A percentile compares a stretch with the other conserved stretches of the same genome.
Conservation (phyloP, 805 yeast species). For the Osmozyma mogii region DNA sequence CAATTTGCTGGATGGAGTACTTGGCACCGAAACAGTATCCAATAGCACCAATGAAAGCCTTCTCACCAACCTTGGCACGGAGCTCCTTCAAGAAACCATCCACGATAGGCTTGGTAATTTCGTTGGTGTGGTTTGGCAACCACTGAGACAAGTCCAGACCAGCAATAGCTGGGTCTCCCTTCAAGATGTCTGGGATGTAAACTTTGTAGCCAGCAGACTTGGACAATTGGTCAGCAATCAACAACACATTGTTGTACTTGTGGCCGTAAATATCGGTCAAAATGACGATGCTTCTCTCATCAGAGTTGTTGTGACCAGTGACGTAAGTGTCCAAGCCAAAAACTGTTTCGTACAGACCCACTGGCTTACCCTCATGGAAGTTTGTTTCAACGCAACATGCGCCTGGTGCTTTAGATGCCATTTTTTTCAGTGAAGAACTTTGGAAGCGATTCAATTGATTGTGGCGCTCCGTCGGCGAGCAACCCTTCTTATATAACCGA, state of each 20-base stretch:
- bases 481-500: too few species aligned
- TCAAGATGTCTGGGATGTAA: slow-evolving; percentile 67
- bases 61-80: slow-evolving; percentile 34
- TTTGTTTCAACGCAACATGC: slow-evolving; percentile 36
- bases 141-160: slow-evolving; percentile 30
- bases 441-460: too few species aligned
- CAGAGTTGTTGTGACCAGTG: slow-evolving; percentile 19
- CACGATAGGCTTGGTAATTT: slow-evolving; percentile 41
- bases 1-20: slow-evolving; percentile 46
- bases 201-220: slow-evolving; percentile 50
- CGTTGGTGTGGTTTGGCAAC: slow-evolving; percentile 46
- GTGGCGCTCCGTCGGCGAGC: too few species aligned
- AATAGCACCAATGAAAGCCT: slow-evolving; percentile 43
- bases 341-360: slow-evolving; percentile 34
- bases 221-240: slow-evolving; percentile 64
- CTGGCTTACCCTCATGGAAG: slow-evolving; percentile 44
- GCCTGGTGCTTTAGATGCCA: slow-evolving; percentile 1
- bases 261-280: slow-evolving; percentile 67
- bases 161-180: slow-evolving; percentile 33
- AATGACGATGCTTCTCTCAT: slow-evolving; percentile 48
- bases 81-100: slow-evolving; percentile 39
- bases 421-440: not conserved
- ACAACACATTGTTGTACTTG: slow-evolving; percentile 44
- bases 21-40: slow-evolving; percentile 79
- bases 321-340: slow-evolving; percentile 34